phyloP scores from a whole-genome alignment of 495 filamentous ascomycete species.

The Daldinia bambusicola region DNA sequence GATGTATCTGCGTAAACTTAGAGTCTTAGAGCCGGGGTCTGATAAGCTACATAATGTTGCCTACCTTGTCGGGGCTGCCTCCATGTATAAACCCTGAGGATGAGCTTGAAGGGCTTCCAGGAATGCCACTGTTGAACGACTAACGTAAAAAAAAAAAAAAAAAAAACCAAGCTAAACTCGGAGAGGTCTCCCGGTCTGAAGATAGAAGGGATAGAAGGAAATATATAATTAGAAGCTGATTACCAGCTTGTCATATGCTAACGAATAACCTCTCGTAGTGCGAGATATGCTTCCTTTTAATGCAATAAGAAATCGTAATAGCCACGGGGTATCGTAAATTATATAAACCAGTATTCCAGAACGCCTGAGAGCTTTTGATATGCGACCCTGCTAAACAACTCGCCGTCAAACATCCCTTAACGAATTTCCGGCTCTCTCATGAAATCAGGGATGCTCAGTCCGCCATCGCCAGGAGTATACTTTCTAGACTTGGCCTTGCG shows the following conservation, averaged over 20 bases:
- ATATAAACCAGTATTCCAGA: slow-evolving; percentile 23
- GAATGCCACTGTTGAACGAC: neutral
- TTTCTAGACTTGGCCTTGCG: slow-evolving; percentile 43
- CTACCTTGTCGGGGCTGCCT: neutral
- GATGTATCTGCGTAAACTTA: neutral
- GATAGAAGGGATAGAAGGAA: neutral
- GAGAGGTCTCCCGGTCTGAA: too few species aligned
- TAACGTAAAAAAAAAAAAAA: too few species aligned
- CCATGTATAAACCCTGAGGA: too few species aligned
- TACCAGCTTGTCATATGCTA: neutral
- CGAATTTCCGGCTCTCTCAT: slow-evolving; percentile 60
- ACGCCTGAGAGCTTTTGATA: slow-evolving; percentile 25
- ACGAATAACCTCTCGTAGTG: neutral
- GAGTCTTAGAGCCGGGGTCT: neutral
- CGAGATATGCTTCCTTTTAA: neutral
- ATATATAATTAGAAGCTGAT: too few species aligned
- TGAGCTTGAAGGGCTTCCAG: neutral
- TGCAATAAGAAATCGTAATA: slow-evolving; percentile 14
- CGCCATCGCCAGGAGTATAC: slow-evolving; percentile 45
- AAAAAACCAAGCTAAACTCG: too few species aligned
- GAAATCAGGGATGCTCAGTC: slow-evolving; percentile 53
- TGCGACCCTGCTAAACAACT: slow-evolving; percentile 2
- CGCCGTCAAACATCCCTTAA: slow-evolving; percentile 28
- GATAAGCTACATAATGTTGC: neutral
- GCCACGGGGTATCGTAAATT: slow-evolving; percentile 33